These are phyloP conservation scores for Pythium aphanidermatum DNA, from an alignment of 352 stramenopile genomes.

Conservation along the genomic window DNA sequence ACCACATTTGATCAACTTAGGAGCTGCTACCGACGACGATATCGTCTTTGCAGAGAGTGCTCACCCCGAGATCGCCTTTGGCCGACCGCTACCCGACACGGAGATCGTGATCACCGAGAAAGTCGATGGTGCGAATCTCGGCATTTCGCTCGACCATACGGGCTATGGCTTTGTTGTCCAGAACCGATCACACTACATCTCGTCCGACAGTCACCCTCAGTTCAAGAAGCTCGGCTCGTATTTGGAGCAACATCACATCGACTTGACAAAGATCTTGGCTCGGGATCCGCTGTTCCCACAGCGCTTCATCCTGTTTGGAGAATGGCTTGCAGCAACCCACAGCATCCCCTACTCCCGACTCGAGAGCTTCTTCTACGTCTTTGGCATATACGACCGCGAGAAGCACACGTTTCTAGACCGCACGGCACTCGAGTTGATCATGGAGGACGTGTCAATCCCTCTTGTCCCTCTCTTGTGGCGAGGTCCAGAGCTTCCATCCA, in stretches of 20 bases:
- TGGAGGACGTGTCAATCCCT: constrained; percentile 23
- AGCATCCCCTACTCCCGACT: constrained; percentile 73
- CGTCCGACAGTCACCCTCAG: constrained; percentile 46
- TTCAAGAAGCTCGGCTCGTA: constrained; percentile 64
- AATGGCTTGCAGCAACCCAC: constrained; percentile 77
- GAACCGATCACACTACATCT: constrained; percentile 76
- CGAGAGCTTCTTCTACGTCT: constrained; percentile 65
- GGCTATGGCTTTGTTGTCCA: constrained; percentile 52
- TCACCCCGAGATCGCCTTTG: constrained; percentile 9
- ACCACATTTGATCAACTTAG: constrained; percentile 47
- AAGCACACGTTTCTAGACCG: constrained; percentile 10
- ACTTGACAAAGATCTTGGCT: constrained; percentile 37
- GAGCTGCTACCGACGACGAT: constrained; percentile 51
- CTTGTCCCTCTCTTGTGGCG: constrained; percentile 41
- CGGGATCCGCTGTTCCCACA: constrained; percentile 49
- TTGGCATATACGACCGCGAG: constrained; percentile 73
- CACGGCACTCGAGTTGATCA: constrained; percentile 14
- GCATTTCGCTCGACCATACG: constrained; percentile 51
- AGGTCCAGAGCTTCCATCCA: constrained; percentile 20
- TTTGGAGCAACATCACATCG: constrained; percentile 29
- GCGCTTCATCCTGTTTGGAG: constrained; percentile 73
- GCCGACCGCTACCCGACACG: constrained; percentile 11
- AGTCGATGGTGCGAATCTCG: constrained; percentile 81
- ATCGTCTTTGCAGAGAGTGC: constrained; percentile 25
- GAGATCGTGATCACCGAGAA: constrained; percentile 73